A percentile compares a stretch with the other conserved stretches of the same genome.
Evolutionary conservation across 225 moss, liverwort and hornwort species (phyloP).

Genomic region (Pseudisothecium myosuroides): DNA sequence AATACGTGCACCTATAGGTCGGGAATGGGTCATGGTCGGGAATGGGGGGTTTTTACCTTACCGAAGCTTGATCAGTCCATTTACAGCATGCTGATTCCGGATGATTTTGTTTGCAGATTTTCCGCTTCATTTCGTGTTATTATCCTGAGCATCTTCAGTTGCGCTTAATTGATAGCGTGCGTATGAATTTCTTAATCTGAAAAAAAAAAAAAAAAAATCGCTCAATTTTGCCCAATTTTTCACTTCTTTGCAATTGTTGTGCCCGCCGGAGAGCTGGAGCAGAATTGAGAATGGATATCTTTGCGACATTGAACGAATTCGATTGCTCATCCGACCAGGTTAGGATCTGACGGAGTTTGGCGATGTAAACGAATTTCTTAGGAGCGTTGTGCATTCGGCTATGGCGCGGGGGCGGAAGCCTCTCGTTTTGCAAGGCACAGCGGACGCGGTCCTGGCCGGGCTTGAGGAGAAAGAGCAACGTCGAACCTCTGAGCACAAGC

Average conservation of each 20-base stretch:
- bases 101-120: neutral
- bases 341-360: neutral
- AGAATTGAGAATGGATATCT: neutral
- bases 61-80: neutral
- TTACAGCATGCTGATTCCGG: neutral
- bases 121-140: neutral
- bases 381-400: neutral
- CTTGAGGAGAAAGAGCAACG: neutral
- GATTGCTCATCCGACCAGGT: neutral
- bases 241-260: neutral
- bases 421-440: conserved; percentile 34
- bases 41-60: no score
- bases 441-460: conserved; percentile 10
- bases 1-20: no score
- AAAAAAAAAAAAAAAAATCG: no score
- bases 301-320: neutral
- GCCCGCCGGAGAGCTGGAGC: neutral
- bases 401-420: conserved; percentile 48
- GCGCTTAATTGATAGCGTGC: neutral
- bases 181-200: neutral
- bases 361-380: neutral
- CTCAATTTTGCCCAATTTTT: neutral
- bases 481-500: neutral
- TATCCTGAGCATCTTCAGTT: neutral
- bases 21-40: no score